Percentiles rank a stretch among this genome's conserved stretches.
phyloP scores from a whole-genome alignment of 176 grass and related monocot genomes.

The Tillandsia leiboldiana region DNA sequence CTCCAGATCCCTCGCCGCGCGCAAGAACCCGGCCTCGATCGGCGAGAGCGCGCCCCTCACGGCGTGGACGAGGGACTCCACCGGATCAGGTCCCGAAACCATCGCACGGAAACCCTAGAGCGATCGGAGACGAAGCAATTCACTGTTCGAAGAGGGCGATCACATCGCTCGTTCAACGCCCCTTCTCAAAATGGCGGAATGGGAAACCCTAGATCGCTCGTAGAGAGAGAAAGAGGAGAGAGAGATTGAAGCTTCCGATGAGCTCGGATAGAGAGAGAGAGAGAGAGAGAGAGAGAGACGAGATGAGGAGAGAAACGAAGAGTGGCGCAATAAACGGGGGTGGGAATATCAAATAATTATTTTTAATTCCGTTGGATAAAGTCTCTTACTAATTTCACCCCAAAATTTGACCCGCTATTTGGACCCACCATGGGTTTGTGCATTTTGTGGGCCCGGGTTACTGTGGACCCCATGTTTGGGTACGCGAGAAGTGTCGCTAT shows the following conservation, averaged over 20 bases:
- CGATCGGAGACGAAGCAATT: constrained; percentile 11
- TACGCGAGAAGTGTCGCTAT: too few relatives aligned
- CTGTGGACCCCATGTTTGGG: too few relatives aligned
- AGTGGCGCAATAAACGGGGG: constrained; percentile 20
- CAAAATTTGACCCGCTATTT: too few relatives aligned
- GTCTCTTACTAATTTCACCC: too few relatives aligned
- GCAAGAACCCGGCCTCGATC: constrained; percentile 19
- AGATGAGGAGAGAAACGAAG: constrained; percentile 9
- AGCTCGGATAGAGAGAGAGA: constrained; percentile 1
- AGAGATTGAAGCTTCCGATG: constrained; percentile 2
- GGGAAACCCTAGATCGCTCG: background rate
- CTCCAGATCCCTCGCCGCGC: constrained; percentile 19
- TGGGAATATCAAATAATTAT: background rate
- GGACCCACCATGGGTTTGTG: too few relatives aligned
- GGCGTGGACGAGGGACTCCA: constrained; percentile 31
- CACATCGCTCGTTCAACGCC: too few relatives aligned
- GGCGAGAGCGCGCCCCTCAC: constrained; percentile 27
- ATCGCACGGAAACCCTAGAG: constrained; percentile 13
- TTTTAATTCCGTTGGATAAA: background rate
- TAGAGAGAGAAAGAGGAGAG: background rate
- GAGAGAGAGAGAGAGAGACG: constrained; percentile 12
- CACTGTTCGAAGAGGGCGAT: background rate
- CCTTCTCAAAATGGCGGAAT: background rate
- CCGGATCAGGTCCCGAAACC: constrained; percentile 26
- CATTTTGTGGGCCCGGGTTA: too few relatives aligned